Evolutionary conservation across 2,329 filamentous ascomycete species (phyloP), one percentile per base, ranked within the genome.

Genomic region (Thelonectria rubi): DNA sequence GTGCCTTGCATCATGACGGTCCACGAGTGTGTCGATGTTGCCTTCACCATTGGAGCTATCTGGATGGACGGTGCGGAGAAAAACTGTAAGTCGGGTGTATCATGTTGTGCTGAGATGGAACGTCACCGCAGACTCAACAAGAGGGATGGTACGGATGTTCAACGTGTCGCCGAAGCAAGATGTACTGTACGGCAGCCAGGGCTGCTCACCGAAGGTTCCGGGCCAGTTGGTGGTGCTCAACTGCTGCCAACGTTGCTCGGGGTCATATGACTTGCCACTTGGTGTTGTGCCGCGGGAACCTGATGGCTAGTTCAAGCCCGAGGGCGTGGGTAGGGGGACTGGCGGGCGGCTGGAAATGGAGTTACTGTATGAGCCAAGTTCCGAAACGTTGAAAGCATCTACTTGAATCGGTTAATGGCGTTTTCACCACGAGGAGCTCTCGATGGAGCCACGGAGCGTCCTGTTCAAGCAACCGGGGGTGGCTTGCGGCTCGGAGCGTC

Each of bases 21-120:
- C 50, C 37, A 62, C 49, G 51, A 46, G 26, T n/a, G 24, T 32
- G 34, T 52, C 47, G 42, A 53, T 34, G 45, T 48, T 20, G 9
- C 47, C 30, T 24, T 61, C 58, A 48, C 40, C 30, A 61, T 53
- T 43, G 20, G 21, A 14, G 30, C 14, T 21, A 26, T 26, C 21
- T 48, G 21, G 57, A 32, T 63, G 51, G 58, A 42, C 42, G 46
- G 20, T 18, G n/a, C 32, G 40, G 26, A 50, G 20, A 11, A n/a
- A 57, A 24, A 17, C 26, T 51, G 58, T 32, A 17, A 42, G 51
- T 45, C 14, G 52, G 26, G 48, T 51, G 56, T 47, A 50, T 60
- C 60, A 18, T 55, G 60, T 58, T 58, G 63, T 47, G 55, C 57
- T 58, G 63, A 14, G 53, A 65, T 65, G 63, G 60, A 65, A 65